Evolutionary conservation across 1,139 yeast genomes (phyloP), one percentile per base, ranked within the genome.

Genomic region (Barnettozyma hawaiiensis): DNA sequence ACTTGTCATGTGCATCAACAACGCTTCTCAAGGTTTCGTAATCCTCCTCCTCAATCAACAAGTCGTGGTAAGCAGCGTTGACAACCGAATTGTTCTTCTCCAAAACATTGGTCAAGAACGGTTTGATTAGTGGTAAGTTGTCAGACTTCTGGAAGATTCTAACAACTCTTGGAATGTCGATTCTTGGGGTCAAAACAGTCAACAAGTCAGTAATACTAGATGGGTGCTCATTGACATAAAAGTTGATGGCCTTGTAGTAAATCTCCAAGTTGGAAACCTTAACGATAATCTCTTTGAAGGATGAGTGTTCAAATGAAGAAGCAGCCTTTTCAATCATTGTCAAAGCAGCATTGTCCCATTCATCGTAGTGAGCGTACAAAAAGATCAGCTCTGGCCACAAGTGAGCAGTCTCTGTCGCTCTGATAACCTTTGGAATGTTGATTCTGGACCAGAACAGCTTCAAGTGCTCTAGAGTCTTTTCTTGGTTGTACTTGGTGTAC

Each of bases 271-370:
- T 92, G 38, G 97, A 86, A 47, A 90, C 97, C 73, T 92, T 92
- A 52, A 87, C 96, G 54, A 94, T 73, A 45, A 92, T 81, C 62
- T 92, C 97, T 71, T 92, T 92, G 74, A 94, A 92, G 39, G 95
- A 85, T 32, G 80, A 69, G 64, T 92, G 98, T 57, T 94, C 98
- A 61, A 92, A 90, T 15, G 96, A 92, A 56, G 85, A 85, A 49
- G 94, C 89, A 4, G 96, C 83, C 62, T 80, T 89, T 64, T 92
- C 96, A 72, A 92, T 92, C 92, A 92, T 87, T n/a, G 97, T 82
- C 64, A 92, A 75, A 34, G 97, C 92, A 49, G 98, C 98, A 64
- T 92, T 92, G 67, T 94, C 99, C 96, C 97, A 94, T 70, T 94
- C 98, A 64, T 92, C 98, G 63, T 92, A 92, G 65, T 92, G 99